Base-by-base conservation (phyloP, 208 protist species). In the Trypanosoma congolense region DNA sequence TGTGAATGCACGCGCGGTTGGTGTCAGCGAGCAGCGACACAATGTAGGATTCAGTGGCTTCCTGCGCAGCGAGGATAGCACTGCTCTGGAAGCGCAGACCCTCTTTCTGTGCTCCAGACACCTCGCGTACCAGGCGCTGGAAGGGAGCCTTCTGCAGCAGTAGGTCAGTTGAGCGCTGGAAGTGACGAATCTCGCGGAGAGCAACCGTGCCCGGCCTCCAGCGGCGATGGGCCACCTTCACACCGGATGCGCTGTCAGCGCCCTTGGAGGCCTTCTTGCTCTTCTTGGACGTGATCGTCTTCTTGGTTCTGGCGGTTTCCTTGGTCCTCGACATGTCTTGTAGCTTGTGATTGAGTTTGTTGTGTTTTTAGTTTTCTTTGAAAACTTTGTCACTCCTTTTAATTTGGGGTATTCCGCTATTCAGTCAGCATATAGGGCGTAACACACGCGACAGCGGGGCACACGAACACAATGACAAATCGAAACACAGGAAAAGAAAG, bases 131-230 rank as follows among this genome's bases (percentile, higher is more conserved):
- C 26, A 96, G 75, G 61, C 90, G 73, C 73, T 92, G 84, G 82
- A 96, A 96, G 31, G 87, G 79, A 3, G 82, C 63, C 67, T 88
- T 90, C 55, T 88, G 70, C 48, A 96, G 90, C 45, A 96, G 80
- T 52, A 96, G 83, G 59, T 93, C 83, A 25, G 86, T 93, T 53
- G 64, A 73, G 68, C 84, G 83, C 74, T 91, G 83, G 78, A 82
- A 91, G 45, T 63, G 70, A 54, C 94, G 76, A 80, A 99, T 99
- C 83, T 99, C 98, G 71, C 96, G 85, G 48, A 99, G 89, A 30
- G 98, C 98, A 29, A 98, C 96, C 18, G 96, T 98, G 66, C 98
- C 97, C 57, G 96, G 98, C 61, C 95, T 77, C 90, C 93, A 98
- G 67, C 69, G 74, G 57, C 97, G 73, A 66, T 98, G 97, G 40